A percentile compares a stretch with the other conserved stretches of the same genome.
phyloP scores from a whole-genome alignment of 116 monocot genomes.

The Trichopus zeylanicus region DNA sequence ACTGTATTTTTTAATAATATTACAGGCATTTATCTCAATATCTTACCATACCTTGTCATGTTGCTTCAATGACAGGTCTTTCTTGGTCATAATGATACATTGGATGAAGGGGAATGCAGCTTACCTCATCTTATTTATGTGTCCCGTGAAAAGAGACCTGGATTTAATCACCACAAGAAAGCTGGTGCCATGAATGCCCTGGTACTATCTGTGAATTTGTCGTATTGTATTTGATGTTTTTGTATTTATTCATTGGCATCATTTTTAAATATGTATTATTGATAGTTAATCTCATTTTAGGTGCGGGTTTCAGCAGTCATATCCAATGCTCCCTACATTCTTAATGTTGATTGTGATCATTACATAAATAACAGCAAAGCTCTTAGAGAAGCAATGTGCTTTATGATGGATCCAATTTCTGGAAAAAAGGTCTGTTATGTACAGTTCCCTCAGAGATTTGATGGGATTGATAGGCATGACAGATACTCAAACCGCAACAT shows the following conservation, averaged over 20 bases:
- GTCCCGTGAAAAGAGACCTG: slow-evolving; percentile 71
- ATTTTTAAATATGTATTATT: neutral
- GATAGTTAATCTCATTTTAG: slow-evolving; percentile 12
- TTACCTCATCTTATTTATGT: slow-evolving; percentile 62
- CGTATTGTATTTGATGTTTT: neutral
- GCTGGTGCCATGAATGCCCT: slow-evolving; percentile 85
- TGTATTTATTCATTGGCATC: neutral
- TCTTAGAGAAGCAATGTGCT: slow-evolving; percentile 71
- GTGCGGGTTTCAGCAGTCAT: slow-evolving; percentile 50
- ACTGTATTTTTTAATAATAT: neutral
- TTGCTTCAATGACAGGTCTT: slow-evolving; percentile 22
- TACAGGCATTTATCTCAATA: neutral
- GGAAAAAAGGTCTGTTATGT: slow-evolving; percentile 69
- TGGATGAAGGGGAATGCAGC: slow-evolving; percentile 17
- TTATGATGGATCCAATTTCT: slow-evolving; percentile 54
- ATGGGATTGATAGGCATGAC: slow-evolving; percentile 70
- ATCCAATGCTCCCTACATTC: slow-evolving; percentile 55
- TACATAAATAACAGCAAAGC: slow-evolving; percentile 75
- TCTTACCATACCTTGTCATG: neutral
- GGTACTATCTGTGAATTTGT: slow-evolving; percentile 22
- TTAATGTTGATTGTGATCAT: slow-evolving; percentile 74
- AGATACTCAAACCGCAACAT: slow-evolving; percentile 67
- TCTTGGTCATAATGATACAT: slow-evolving; percentile 28
- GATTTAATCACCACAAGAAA: slow-evolving; percentile 76
- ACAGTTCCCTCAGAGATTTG: slow-evolving; percentile 84